Base-by-base conservation (phyloP, 129 eudicot genomes). In the Flaveria ramosissima region DNA sequence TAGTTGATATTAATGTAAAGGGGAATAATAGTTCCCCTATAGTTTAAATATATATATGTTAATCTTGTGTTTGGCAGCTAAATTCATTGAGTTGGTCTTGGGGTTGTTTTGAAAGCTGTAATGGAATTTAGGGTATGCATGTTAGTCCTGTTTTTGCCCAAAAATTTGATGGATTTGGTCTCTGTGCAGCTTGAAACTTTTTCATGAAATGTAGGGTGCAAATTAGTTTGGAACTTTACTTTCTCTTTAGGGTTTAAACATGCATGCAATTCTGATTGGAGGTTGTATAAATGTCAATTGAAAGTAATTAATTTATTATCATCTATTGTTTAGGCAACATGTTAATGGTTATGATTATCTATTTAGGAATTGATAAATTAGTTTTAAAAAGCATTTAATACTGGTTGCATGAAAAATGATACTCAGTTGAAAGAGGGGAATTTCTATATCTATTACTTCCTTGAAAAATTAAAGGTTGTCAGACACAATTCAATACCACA, bases 11-110 rank as follows among this genome's bases (percentile, higher is more conserved):
- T 79, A 46, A 63, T 16, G 50, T 72, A 62, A 63, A 11, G 65
- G 64, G 77, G 27, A n/a, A 56, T 61, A 30, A 30, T 60, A 61
- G 66, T 71, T 79, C 59, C 83, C 83, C 82, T 46, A 70, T 24
- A 16, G 8, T 26, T 62, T 27, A 7, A 62, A 23, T 27, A 30
- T 27, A 30, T 27, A 30, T 30, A 30, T 63, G 69, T 15, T 63
- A 30, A 27, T 63, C 43, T 63, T 15, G 20, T 63, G 69, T 32
- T 63, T 63, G 69, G 45, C 20, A 14, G 69, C 30, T 27, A 11
- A 63, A 27, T 30, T 63, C 45, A 30, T 63, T 63, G 45, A 16
- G 69, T 13, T 30, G 43, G 46, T 63, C 45, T 63, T 30, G 21
- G 12, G 30, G 7, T 27, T 63, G 42, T 63, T 63, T 6, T 15